Base-by-base conservation (phyloP, 2,329 filamentous ascomycete species). In the Allantophomopsis cytisporea region DNA sequence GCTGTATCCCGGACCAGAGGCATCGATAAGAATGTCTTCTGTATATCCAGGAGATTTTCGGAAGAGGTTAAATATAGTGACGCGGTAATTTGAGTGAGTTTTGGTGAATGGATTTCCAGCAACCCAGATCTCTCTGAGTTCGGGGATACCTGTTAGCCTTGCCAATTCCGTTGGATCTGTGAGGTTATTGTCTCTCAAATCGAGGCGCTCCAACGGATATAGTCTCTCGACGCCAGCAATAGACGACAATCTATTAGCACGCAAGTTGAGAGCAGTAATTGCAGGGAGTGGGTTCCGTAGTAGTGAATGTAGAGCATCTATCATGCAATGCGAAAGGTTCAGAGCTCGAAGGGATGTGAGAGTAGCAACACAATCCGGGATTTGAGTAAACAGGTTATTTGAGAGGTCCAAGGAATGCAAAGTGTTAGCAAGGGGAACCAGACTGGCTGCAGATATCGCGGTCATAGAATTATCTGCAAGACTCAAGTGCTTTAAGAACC, bases 311-410 rank as follows among this genome's bases (percentile, higher is more conserved):
- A 98, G 68, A 13, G 87, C 91, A 50, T 89, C 84, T 46, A 98
- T 96, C 88, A 96, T 95, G 68, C 89, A 96, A 53, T 94, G 83
- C 4, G 89, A 94, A 18, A 98, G 69, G 53, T 98, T 96, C 39
- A 98, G 65, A 17, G 91, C 88, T 47, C 88, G 79, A n/a, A 98
- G 71, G 20, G 86, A 81, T 15, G 86, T 87, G 42, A 98, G 66
- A 8, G 76, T 83, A 11, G 88, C 82, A 41, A 98, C 65, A 51
- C 84, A 91, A 57, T 96, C 91, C 1, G 91, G 91, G 39, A 96
- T 82, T 57, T 95, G 84, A n/a, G 77, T 79, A 58, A 98, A 94
- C 23, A 94, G 75, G 54, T 98, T 98, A 38, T 78, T 79, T 1
- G 91, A 96, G 36, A 98, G 66, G 57, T 98, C 91, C 39, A 98